Evolutionary conservation across 176 grass and related monocot genomes (phyloP).

Genomic region (Carex parvula): DNA sequence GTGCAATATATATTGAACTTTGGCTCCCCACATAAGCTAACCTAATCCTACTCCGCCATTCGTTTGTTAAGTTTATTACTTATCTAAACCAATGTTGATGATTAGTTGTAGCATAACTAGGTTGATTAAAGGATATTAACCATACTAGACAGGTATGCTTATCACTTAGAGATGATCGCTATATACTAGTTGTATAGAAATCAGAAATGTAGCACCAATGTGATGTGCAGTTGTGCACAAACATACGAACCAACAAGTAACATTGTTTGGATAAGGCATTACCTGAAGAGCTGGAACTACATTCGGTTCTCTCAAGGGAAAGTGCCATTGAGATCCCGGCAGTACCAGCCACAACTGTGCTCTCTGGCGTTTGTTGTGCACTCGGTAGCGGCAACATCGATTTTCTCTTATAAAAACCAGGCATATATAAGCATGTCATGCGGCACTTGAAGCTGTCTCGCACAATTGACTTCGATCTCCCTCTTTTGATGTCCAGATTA

Average conservation of each 20-base stretch:
- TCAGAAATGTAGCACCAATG: too few relatives aligned
- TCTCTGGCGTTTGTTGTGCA: neutral
- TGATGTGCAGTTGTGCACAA: neutral
- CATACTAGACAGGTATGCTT: neutral
- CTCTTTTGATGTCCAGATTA: too few relatives aligned
- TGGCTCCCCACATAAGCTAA: neutral
- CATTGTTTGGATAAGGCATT: neutral
- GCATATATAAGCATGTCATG: conserved; percentile 14
- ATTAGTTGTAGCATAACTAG: neutral
- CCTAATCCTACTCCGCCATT: neutral
- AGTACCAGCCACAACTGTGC: neutral
- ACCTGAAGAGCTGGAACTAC: conserved; percentile 12
- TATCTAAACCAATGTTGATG: neutral
- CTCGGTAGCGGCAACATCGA: neutral
- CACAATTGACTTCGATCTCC: conserved; percentile 33
- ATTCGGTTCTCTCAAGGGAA: conserved; percentile 9
- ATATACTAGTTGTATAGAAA: neutral
- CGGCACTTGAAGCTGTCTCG: conserved; percentile 22
- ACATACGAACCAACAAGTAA: neutral
- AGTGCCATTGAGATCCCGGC: neutral
- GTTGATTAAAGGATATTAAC: neutral
- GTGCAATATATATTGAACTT: neutral
- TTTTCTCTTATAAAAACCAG: conserved; percentile 17
- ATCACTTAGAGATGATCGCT: neutral
- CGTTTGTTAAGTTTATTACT: neutral